Percentiles rank a stretch among this genome's conserved stretches.
Conservation (phyloP, 371 early-diverging fungal species). For the Batrachochytrium dendrobatidis region DNA sequence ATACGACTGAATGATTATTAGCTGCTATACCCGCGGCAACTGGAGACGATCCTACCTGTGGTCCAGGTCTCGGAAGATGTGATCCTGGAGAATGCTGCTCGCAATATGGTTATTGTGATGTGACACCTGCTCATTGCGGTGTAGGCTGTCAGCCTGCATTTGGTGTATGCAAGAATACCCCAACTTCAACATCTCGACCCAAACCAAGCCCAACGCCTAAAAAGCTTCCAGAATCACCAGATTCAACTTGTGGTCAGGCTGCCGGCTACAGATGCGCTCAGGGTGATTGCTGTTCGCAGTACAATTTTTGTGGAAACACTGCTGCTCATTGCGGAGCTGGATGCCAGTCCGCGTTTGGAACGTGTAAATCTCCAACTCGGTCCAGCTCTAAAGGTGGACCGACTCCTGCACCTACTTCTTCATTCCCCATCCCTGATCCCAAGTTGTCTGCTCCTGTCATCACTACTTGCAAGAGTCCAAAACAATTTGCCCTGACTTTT, state of each 20-base stretch:
- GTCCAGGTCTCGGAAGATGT: not conserved
- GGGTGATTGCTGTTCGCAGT: slow-evolving; percentile 13
- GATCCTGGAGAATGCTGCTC: slow-evolving; percentile 6
- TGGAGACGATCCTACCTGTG: not conserved
- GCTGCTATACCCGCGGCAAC: not conserved
- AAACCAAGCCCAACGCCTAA: no score
- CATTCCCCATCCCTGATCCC: no score
- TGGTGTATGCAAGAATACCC: slow-evolving; percentile 3
- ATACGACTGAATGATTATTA: no score
- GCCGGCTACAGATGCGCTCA: not conserved
- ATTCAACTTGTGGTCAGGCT: not conserved
- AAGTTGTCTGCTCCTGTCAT: no score
- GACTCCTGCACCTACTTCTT: no score
- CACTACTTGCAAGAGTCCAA: not conserved
- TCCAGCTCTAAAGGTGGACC: no score
- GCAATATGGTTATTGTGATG: slow-evolving; percentile 9
- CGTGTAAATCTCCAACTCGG: no score
- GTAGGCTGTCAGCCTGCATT: slow-evolving; percentile 7
- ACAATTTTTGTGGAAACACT: slow-evolving; percentile 9
- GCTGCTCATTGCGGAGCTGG: slow-evolving; percentile 11
- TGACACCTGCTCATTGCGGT: slow-evolving; percentile 9
- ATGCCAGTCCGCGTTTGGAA: slow-evolving; percentile 7
- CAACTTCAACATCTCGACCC: no score
- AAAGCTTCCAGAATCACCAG: no score
- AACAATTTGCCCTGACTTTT: slow-evolving; percentile 44